These are phyloP conservation scores for Cyclotella atomus DNA, from an alignment of 108 stramenopile species.

Conservation along the genomic window DNA sequence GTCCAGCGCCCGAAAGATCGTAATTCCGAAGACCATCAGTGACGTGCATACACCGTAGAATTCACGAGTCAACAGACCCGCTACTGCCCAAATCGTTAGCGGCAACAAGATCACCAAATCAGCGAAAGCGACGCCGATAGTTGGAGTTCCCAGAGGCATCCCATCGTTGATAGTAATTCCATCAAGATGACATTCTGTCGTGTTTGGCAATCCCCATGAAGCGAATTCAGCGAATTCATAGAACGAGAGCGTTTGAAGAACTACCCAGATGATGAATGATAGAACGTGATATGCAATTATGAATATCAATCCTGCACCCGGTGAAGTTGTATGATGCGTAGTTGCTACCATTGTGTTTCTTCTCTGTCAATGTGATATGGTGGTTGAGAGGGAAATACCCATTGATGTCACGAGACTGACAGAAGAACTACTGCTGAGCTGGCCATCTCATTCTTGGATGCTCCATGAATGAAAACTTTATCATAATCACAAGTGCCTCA, in stretches of 20 bases:
- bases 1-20: constrained; percentile 6
- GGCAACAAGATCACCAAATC: constrained; percentile 8
- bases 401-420: no score
- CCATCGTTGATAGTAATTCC: not conserved
- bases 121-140: constrained; percentile 3
- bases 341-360: no score
- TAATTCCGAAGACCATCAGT: constrained; percentile 21
- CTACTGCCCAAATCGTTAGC: not conserved
- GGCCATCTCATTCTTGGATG: no score
- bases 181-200: not conserved
- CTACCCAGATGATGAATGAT: constrained; percentile 15
- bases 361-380: no score
- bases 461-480: no score
- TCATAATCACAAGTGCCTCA: no score
- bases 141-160: not conserved
- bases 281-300: constrained; percentile 14
- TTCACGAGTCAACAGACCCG: not conserved
- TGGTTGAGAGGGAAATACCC: no score
- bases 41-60: not conserved
- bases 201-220: constrained; percentile 6
- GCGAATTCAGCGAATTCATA: constrained; percentile 1
- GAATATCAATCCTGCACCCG: not conserved
- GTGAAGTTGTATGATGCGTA: not conserved
- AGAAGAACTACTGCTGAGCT: no score
- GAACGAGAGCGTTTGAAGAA: constrained; percentile 10